Evolutionary conservation across 305 asterid species (phyloP), one percentile per base, ranked within the genome.

Genomic region (Fraxinus sp.): DNA sequence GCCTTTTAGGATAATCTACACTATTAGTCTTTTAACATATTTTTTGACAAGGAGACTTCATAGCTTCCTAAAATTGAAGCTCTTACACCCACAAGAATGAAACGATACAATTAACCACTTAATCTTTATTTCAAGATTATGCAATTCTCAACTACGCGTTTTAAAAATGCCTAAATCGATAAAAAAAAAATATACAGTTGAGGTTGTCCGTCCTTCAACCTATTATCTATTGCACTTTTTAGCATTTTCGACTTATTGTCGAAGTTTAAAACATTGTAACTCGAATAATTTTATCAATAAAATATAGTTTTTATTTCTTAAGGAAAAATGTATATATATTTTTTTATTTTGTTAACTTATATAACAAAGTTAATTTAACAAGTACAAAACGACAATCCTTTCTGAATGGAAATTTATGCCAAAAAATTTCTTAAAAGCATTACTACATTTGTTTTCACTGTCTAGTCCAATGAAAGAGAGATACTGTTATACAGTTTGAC

Each of bases 401-500:
- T 59, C 73, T 59, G 83, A 74, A 62, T 62, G 13, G 28, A 64
- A 57, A 57, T 18, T n/a, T n/a, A 55, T 52, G 26, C 26, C 66
- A 55, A 55, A 55, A 55, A 55, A 5, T n/a, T 55, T 57, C 26
- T 55, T 57, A 7, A n/a, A 18, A 57, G 26, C 68, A 52, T 52
- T 14, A 14, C 20, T 49, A 49, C 20, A 14, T 52, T 16, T n/a
- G 64, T n/a, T n/a, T 55, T 55, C 64, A 55, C 64, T n/a, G 9
- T 55, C 64, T 5, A n/a, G 64, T 55, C 24, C 24, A 55, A 55
- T n/a, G 64, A 55, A 55, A 55, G 64, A 55, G 68, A 57, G 68
- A 72, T 82, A 84, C 83, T 80, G 79, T 73, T 35, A 52, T 52
- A 13, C 10, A 80, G 79, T 64, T 74, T 79, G 87, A 85, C 84